Evolutionary conservation across 2,329 filamentous ascomycete genomes (phyloP).

Genomic region (Pestalotiopsis sp.): DNA sequence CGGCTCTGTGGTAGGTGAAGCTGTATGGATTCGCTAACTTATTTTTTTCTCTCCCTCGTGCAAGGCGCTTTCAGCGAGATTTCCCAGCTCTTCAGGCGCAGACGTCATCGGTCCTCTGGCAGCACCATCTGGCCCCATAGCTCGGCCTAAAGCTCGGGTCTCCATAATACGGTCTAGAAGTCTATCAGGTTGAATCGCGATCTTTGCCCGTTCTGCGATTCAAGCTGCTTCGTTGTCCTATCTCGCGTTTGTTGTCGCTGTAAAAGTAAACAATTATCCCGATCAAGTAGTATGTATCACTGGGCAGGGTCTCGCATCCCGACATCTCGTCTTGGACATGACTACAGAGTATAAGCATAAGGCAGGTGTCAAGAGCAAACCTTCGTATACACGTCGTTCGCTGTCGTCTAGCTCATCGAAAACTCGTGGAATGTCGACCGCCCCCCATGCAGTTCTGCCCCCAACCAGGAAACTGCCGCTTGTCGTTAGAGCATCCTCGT

Average conservation of each 20-base stretch:
- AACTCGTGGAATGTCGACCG: neutral
- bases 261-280: neutral
- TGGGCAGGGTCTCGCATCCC: neutral
- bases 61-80: neutral
- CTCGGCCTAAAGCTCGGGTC: neutral
- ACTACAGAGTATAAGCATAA: neutral
- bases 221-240: neutral
- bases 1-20: slow-evolving; percentile 1
- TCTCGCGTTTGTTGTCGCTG: neutral
- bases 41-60: neutral
- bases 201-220: neutral
- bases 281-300: neutral
- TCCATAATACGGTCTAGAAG: slow-evolving; percentile 1
- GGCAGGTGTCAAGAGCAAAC: neutral
- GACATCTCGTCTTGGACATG: neutral
- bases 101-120: slow-evolving; percentile 10
- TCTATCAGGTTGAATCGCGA: neutral
- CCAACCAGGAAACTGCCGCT: neutral
- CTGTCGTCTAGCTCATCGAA: neutral
- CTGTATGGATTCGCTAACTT: neutral
- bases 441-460: neutral
- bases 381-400: neutral
- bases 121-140: slow-evolving; percentile 8
- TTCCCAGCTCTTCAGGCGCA: neutral
- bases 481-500: neutral